Conservation (phyloP, 1,284 basidiomycete genomes). For the Microbotryomycetes sp. region DNA sequence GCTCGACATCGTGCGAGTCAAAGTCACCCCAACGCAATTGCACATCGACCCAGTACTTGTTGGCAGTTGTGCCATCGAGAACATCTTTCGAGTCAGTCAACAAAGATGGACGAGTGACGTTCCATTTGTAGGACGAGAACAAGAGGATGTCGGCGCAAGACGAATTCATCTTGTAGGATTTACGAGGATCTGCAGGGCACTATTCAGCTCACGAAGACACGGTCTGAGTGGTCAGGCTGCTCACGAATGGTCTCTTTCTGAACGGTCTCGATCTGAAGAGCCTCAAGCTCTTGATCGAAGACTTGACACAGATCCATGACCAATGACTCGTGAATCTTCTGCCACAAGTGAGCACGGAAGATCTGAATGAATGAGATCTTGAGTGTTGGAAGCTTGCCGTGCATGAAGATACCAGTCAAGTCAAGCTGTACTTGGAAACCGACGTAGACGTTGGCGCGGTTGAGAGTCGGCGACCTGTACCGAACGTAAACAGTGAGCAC, state of each 20-base stretch:
- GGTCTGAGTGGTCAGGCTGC: neutral
- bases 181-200: slow-evolving; percentile 61
- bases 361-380: slow-evolving; percentile 99
- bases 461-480: slow-evolving; percentile 59
- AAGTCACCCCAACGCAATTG: slow-evolving; percentile 98
- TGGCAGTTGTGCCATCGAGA: slow-evolving; percentile 91
- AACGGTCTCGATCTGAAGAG: slow-evolving; percentile 96
- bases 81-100: slow-evolving; percentile 95
- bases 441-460: slow-evolving; percentile 97
- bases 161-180: slow-evolving; percentile 99
- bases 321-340: slow-evolving; percentile 65
- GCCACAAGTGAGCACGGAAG: slow-evolving; percentile 99
- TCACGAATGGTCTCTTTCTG: slow-evolving; percentile 96
- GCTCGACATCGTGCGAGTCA: slow-evolving; percentile 95
- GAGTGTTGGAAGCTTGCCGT: slow-evolving; percentile 95
- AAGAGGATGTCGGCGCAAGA: slow-evolving; percentile 87
- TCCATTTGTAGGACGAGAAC: slow-evolving; percentile 89
- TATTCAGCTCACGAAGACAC: no score
- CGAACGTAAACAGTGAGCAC: neutral
- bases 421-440: slow-evolving; percentile 99
- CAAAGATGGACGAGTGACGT: slow-evolving; percentile 90
- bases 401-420: slow-evolving; percentile 79
- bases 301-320: slow-evolving; percentile 87
- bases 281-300: slow-evolving; percentile 97
- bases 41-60: slow-evolving; percentile 99